Conservation (phyloP, 495 filamentous ascomycete species). For the Hyaloscypha bicolor region DNA sequence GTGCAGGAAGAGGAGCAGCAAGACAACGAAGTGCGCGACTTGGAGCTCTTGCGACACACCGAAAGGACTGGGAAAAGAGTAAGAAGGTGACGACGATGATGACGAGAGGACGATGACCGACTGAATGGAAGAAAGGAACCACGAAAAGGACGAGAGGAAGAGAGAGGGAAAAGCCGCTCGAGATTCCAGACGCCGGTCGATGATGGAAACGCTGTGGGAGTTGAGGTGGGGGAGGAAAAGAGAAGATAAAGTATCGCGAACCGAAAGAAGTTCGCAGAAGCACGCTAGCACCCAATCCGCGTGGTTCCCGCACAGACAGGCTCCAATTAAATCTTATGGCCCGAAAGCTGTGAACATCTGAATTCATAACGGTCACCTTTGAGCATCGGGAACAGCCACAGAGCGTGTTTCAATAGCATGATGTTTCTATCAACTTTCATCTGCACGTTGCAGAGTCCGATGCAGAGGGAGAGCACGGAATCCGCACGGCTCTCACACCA, state of each 20-base stretch:
- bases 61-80: constrained; percentile 23
- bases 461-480: not conserved
- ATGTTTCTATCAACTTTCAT: not conserved
- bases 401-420: not conserved
- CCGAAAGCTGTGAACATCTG: not conserved
- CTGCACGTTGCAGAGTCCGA: not conserved
- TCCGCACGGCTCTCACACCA: not conserved
- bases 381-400: not conserved
- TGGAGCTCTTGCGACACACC: constrained; percentile 29
- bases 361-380: not conserved
- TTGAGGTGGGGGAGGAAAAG: constrained; percentile 35
- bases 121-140: constrained; percentile 38
- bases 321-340: not conserved
- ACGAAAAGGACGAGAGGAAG: constrained; percentile 54
- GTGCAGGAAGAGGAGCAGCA: constrained; percentile 31
- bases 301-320: not conserved
- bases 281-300: not conserved
- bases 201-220: constrained; percentile 37
- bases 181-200: constrained; percentile 44
- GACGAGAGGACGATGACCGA: constrained; percentile 29
- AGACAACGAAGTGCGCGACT: constrained; percentile 25
- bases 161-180: constrained; percentile 48
- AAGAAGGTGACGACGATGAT: constrained; percentile 26
- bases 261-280: not conserved
- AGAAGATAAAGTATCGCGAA: constrained; percentile 16